Conservation (phyloP, 78 protist genomes). For the Chrysochromulina tobinii region DNA sequence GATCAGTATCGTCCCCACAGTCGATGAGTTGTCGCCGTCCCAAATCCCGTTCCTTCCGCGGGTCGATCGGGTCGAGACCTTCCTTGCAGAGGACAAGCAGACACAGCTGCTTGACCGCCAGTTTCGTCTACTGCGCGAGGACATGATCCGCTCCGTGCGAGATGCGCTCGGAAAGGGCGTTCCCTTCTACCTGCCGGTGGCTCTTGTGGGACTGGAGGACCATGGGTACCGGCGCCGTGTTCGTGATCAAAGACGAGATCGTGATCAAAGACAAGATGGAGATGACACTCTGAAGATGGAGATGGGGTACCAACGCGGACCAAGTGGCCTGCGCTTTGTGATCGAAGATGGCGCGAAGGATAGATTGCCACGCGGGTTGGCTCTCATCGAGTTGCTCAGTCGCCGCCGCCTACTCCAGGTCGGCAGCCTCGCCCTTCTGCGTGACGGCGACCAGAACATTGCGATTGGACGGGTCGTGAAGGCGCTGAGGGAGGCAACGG, state of each 20-base stretch:
- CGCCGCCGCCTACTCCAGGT: background rate
- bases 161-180: background rate
- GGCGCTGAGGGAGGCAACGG: background rate
- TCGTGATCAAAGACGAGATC: background rate
- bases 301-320: background rate
- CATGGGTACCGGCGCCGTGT: background rate
- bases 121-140: slow-evolving; percentile 46
- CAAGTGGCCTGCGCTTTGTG: background rate
- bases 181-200: background rate
- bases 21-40: background rate
- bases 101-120: slow-evolving; percentile 30
- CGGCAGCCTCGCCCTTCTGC: background rate
- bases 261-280: no score
- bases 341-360: no score
- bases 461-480: background rate
- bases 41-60: background rate
- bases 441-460: background rate
- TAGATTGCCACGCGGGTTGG: background rate
- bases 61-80: background rate
- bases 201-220: background rate
- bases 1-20: background rate
- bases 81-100: background rate
- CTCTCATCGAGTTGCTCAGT: background rate
- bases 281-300: background rate
- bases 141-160: background rate